A percentile compares a stretch with the other conserved stretches of the same genome.
Evolutionary conservation across 768 basidiomycete species (phyloP).

Genomic region (Lactarius trivialis): DNA sequence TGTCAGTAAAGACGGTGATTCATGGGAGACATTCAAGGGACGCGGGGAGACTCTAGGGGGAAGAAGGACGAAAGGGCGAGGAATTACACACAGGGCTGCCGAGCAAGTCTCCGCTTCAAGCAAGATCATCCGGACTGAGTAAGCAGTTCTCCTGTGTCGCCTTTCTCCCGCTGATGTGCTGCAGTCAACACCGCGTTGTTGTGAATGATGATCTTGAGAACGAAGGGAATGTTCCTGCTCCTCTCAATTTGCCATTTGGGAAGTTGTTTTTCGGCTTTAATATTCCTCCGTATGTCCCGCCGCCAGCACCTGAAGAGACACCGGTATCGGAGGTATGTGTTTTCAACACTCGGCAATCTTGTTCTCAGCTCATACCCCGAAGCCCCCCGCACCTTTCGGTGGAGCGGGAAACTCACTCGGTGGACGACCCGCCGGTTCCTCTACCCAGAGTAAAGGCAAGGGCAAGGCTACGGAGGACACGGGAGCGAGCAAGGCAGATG

Average conservation of each 20-base stretch:
- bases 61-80: constrained; percentile 92
- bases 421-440: constrained; percentile 39
- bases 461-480: constrained; percentile 26
- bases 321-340: constrained; percentile 21
- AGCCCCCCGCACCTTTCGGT: constrained; percentile 46
- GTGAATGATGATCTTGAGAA: constrained; percentile 73
- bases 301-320: constrained; percentile 25
- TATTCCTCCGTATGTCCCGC: constrained; percentile 58
- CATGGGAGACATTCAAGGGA: constrained; percentile 96
- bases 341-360: neutral
- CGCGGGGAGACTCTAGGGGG: constrained; percentile 88
- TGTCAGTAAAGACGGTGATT: constrained; percentile 71
- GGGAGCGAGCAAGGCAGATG: constrained; percentile 20
- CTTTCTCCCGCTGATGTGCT: constrained; percentile 20
- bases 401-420: constrained; percentile 66
- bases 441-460: constrained; percentile 50
- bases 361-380: neutral
- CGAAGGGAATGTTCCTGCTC: constrained; percentile 77
- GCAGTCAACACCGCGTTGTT: constrained; percentile 75
- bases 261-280: constrained; percentile 97
- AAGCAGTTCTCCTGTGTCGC: constrained; percentile 30
- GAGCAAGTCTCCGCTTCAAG: constrained; percentile 75
- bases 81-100: constrained; percentile 74
- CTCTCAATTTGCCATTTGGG: constrained; percentile 85
- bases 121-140: constrained; percentile 92